Percentiles rank a stretch among this genome's conserved stretches.
Conservation (phyloP, 805 yeast species). For the Starmerella sp. region DNA sequence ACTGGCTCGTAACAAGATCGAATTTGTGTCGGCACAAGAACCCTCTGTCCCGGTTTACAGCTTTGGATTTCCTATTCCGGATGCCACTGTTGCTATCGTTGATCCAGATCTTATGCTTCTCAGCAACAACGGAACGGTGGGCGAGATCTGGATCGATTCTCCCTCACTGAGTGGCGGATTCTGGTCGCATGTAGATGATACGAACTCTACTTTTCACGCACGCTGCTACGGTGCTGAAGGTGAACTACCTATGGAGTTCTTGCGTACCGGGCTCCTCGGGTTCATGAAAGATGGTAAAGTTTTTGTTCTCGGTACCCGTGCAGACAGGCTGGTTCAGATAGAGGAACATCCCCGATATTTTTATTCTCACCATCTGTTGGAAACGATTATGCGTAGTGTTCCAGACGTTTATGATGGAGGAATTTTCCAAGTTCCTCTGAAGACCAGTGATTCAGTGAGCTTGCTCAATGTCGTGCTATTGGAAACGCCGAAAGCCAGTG, state of each 20-base stretch:
- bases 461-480: constrained; percentile 67
- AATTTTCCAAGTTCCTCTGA: constrained; percentile 72
- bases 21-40: constrained; percentile 42
- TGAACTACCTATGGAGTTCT: constrained; percentile 58
- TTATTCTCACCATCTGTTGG: constrained; percentile 77
- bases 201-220: constrained; percentile 70
- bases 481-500: constrained; percentile 47
- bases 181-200: constrained; percentile 59
- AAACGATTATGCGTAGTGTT: constrained; percentile 70
- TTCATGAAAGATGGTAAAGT: constrained; percentile 79
- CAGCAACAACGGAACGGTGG: constrained; percentile 67
- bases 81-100: constrained; percentile 84
- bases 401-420: constrained; percentile 80
- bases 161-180: constrained; percentile 85
- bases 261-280: constrained; percentile 85
- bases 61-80: constrained; percentile 90
- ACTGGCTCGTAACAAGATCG: constrained; percentile 58
- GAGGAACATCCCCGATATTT: constrained; percentile 41
- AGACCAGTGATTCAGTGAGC: constrained; percentile 46
- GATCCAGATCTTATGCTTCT: constrained; percentile 80
- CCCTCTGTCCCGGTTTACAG: constrained; percentile 50
- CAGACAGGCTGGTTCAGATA: constrained; percentile 54
- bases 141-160: constrained; percentile 96
- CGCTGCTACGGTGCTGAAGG: constrained; percentile 66
- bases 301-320: constrained; percentile 78